Conservation (phyloP, 495 filamentous ascomycete genomes). For the Penicillium malachiteum region DNA sequence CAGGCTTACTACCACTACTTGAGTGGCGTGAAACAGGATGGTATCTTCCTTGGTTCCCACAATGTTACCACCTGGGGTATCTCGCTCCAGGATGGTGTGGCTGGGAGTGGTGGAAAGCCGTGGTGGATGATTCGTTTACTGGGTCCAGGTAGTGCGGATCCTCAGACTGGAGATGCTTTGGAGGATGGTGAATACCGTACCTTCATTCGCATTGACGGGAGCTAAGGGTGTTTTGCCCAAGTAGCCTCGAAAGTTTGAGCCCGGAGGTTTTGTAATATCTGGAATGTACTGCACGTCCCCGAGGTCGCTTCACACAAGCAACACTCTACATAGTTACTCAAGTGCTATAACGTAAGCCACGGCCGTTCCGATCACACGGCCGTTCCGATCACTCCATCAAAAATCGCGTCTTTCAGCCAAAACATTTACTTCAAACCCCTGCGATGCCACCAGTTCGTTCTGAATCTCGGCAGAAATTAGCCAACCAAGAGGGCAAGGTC, state of each 20-base stretch:
- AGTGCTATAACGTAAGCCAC: too few relatives aligned
- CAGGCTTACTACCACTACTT: constrained; percentile 9
- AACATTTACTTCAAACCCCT: too few relatives aligned
- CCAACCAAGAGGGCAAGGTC: too few relatives aligned
- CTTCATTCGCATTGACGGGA: constrained; percentile 9
- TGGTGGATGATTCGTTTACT: constrained; percentile 12
- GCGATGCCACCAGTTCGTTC: too few relatives aligned
- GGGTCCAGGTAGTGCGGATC: constrained; percentile 6
- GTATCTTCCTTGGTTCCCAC: constrained; percentile 12
- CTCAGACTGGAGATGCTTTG: constrained; percentile 1
- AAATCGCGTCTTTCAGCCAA: too few relatives aligned
- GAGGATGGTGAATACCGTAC: constrained; percentile 10
- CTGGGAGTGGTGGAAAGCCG: constrained; percentile 2
- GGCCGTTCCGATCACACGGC: too few relatives aligned
- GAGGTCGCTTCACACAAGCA: too few relatives aligned
- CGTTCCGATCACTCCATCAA: too few relatives aligned
- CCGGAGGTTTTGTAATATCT: too few relatives aligned
- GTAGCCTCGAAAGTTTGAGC: neutral
- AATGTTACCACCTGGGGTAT: constrained; percentile 16
- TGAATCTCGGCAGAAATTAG: too few relatives aligned
- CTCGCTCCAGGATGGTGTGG: constrained; percentile 1
- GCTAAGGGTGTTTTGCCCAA: neutral
- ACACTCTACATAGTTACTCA: too few relatives aligned
- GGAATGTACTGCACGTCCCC: neutral
- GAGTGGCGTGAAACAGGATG: constrained; percentile 12